Base-by-base conservation (phyloP, 2,329 filamentous ascomycete genomes). In the Aspergillus sp. region DNA sequence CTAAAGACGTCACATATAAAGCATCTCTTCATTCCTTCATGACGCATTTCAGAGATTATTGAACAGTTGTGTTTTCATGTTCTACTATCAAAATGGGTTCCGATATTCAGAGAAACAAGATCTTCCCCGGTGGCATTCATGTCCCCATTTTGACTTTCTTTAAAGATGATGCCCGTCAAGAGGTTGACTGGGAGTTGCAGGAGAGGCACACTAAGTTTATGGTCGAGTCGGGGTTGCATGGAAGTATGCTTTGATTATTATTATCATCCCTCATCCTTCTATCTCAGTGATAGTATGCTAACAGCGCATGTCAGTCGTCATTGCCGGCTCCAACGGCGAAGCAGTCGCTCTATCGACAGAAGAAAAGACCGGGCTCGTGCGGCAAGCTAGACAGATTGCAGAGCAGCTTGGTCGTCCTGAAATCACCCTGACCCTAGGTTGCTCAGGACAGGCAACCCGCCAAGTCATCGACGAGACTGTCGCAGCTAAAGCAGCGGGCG, bases 401-500 rank as follows among this genome's bases (percentile, higher is more conserved):
- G 51, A 59, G 37, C 54, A 55, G 12, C 52, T 62, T 4, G 62
- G 58, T 34, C 59, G 59, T 31, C 53, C 58, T 11, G 57, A 64
- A 13, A 42, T 72, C 13, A 58, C 70, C 11, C 65, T 73, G 42
- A 70, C 68, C 7, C 53, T 70, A 28, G 71, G 71, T 12, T 69
- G 68, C 27, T 55, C 66, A 50, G 59, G 64, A 38, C 57, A 61
- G 26, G 61, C 53, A 47, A 74, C 71, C 4, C 60, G 62, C 33
- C 65, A 69, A 35, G 65, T 70, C 7, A 67, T 75, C 63, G 73
- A 81, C 49, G 73, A 83, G 44, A 88, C 83, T 63, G 66, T 72
- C 42, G 80, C 86, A 53, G 86, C 83, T 7, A 77, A 78, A 56
- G 70, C 76, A 36, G 75, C 79, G 40, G 86, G 86, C 43, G 86